A percentile compares a stretch with the other conserved stretches of the same genome.
These are phyloP conservation scores for Rehmannia glutinosa DNA, from an alignment of 257 asterid genomes.

Conservation along the genomic window DNA sequence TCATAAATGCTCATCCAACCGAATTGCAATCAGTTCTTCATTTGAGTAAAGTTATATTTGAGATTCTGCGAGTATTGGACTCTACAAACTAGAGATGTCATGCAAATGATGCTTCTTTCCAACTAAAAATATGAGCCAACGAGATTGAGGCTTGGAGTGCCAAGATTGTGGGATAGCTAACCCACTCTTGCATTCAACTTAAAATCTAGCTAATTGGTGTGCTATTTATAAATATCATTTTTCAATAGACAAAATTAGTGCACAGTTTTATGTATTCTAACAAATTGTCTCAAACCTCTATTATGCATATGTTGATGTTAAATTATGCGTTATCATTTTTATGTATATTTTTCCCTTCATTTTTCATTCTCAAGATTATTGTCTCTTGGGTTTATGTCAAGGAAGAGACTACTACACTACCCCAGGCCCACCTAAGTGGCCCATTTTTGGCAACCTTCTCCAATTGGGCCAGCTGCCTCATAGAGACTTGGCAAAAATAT, in stretches of 20 bases:
- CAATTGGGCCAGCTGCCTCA: slow-evolving; percentile 77
- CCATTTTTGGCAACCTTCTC: slow-evolving; percentile 86
- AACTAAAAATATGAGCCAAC: neutral
- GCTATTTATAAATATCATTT: slow-evolving; percentile 12
- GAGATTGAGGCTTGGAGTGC: neutral
- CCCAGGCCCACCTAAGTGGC: slow-evolving; percentile 85
- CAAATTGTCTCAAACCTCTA: too few species aligned
- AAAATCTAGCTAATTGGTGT: neutral
- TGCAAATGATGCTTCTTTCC: slow-evolving; percentile 20
- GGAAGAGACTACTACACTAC: slow-evolving; percentile 25
- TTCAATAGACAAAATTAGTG: neutral
- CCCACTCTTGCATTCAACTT: slow-evolving; percentile 6
- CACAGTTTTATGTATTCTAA: too few species aligned
- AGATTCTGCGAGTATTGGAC: too few species aligned
- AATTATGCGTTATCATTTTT: neutral
- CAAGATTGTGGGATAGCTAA: slow-evolving; percentile 33
- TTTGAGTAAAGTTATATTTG: too few species aligned
- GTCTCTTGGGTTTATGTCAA: neutral
- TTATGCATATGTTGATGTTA: neutral
- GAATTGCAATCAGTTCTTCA: too few species aligned
- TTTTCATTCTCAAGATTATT: slow-evolving; percentile 13
- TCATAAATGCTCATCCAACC: too few species aligned
- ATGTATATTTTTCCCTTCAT: slow-evolving; percentile 4
- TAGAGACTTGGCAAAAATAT: slow-evolving; percentile 65
- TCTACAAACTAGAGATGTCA: slow-evolving; percentile 1